A percentile compares a stretch with the other conserved stretches of the same genome.
Evolutionary conservation across 768 basidiomycete genomes (phyloP).

Genomic region (Mycena metata): DNA sequence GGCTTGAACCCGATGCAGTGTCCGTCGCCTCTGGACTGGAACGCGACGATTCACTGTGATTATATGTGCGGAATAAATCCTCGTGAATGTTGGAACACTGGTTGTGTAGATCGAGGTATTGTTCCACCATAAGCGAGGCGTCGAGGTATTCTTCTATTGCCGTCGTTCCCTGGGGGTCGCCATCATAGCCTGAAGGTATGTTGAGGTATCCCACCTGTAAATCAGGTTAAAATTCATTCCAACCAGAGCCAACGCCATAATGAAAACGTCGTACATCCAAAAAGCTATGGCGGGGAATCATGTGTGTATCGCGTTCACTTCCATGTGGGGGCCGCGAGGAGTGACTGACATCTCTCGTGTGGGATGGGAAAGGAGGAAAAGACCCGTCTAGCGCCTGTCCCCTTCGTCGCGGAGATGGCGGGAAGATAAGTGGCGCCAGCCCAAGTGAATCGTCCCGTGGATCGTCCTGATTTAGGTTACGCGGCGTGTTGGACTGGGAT

Average conservation of each 20-base stretch:
- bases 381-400: conserved; percentile 10
- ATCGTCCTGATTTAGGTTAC: conserved; percentile 2
- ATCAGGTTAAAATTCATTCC: not conserved
- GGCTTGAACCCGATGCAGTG: conserved; percentile 21
- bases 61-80: not conserved
- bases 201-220: conserved; percentile 14
- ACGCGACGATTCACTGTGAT: conserved; percentile 13
- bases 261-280: conserved; percentile 1
- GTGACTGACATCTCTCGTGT: conserved; percentile 17
- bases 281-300: not conserved
- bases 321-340: conserved; percentile 1
- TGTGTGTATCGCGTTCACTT: not conserved
- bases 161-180: not conserved
- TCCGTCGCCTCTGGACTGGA: conserved; percentile 24
- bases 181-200: not conserved
- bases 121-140: conserved; percentile 21
- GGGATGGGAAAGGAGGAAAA: not conserved
- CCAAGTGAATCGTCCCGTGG: not conserved
- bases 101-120: conserved; percentile 10
- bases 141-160: conserved; percentile 21
- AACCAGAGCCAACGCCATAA: not conserved
- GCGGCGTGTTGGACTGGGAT: not conserved
- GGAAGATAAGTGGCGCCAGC: conserved; percentile 2
- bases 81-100: not conserved
- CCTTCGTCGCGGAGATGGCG: conserved; percentile 17